Evolutionary conservation across 1,284 basidiomycete species (phyloP), one percentile per base, ranked within the genome.

Genomic region (Serendipita sp.): DNA sequence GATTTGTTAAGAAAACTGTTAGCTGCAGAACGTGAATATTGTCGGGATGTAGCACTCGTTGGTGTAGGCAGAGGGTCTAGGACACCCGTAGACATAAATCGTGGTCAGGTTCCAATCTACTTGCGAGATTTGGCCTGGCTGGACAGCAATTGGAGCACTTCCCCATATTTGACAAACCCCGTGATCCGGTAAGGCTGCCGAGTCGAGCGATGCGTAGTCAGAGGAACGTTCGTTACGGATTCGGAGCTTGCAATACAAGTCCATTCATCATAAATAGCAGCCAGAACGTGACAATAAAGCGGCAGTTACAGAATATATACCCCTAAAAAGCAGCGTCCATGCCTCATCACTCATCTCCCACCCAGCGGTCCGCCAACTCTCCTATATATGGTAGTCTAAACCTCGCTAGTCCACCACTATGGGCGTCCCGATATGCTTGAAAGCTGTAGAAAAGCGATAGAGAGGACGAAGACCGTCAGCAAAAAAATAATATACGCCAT

Each of bases 321-420:
- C 8, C 8, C 8, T 41, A 41, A 41, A 41, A 22, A 22, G 22
- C 22, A 22, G 22, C 43, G 43, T 44, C 47, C 47, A 49, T 5
- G 5, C 8, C 53, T n/a, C n/a, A 35, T 35, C 34, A 58, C 32
- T 89, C 86, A 66, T 87, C 87, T 15, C 77, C 75, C 5, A 89
- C 77, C 85, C 87, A 89, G 64, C 77, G 75, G 67, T 87, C 84
- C n/a, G 87, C 88, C 26, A 86, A 70, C 61, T 77, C 75, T 4
- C 88, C 89, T 47, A 90, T 79, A 62, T 77, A 75, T 15, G 88
- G 89, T 61, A 89, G 69, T 67, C 81, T 81, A 70, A 79, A 88
- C 65, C 81, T 77, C 44, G 77, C 71, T 15, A 87, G 73, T 13
- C 78, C 79, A 61, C 78, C 75, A 22, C 72, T 74, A 3, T 81